A percentile compares a stretch with the other conserved stretches of the same genome.
phyloP scores from a whole-genome alignment of 1,139 yeast species.

The Spathaspora jeffriesii region DNA sequence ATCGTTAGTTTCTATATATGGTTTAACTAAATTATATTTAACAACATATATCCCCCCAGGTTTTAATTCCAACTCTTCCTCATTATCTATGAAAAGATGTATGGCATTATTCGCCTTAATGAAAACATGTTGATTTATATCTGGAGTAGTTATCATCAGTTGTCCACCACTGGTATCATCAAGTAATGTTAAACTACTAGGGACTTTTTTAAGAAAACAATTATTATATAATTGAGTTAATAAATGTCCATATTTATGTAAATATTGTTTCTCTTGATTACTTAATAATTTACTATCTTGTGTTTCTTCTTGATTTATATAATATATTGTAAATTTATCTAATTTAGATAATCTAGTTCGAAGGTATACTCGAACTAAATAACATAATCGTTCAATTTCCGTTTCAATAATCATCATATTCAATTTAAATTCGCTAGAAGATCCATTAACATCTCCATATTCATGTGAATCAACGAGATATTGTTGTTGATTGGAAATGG shows the following conservation, averaged over 20 bases:
- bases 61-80: constrained; percentile 57
- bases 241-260: constrained; percentile 62
- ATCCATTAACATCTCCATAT: constrained; percentile 44
- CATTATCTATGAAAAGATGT: constrained; percentile 48
- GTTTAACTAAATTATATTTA: constrained; percentile 57
- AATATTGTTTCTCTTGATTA: constrained; percentile 60
- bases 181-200: constrained; percentile 64
- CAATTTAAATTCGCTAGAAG: constrained; percentile 65
- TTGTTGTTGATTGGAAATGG: constrained; percentile 72
- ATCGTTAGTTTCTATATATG: constrained; percentile 41
- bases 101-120: constrained; percentile 49
- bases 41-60: constrained; percentile 76
- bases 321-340: constrained; percentile 64
- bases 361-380: constrained; percentile 74
- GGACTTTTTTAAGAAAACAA: constrained; percentile 68
- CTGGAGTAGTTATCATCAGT: constrained; percentile 80
- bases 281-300: constrained; percentile 45
- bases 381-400: constrained; percentile 86
- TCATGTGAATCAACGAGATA: constrained; percentile 63
- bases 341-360: constrained; percentile 76
- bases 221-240: constrained; percentile 65
- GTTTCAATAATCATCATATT: constrained; percentile 85
- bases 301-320: constrained; percentile 33
- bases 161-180: constrained; percentile 80
- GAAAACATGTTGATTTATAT: constrained; percentile 74